Conservation (phyloP, 2,329 filamentous ascomycete genomes). For the Phialemoniopsis sp. region DNA sequence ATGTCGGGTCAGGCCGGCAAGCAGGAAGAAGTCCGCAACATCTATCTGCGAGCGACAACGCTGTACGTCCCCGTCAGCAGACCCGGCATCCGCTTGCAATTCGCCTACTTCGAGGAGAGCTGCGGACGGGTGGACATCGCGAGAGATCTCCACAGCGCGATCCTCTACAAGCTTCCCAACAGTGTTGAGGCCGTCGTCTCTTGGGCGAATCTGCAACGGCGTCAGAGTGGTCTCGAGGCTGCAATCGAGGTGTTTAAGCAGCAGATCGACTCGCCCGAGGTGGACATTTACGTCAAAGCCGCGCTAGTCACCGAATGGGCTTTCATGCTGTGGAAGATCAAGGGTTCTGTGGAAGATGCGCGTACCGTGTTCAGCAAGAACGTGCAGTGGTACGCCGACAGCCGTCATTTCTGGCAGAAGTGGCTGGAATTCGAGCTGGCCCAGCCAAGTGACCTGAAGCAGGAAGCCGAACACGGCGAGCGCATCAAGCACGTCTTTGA, state of each 20-base stretch:
- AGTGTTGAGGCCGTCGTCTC: slow-evolving; percentile 86
- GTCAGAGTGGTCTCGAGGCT: slow-evolving; percentile 77
- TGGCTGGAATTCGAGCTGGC: slow-evolving; percentile 88
- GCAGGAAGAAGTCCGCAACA: slow-evolving; percentile 85
- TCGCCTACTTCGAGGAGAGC: slow-evolving; percentile 92
- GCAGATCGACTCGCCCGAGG: slow-evolving; percentile 69
- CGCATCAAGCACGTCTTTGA: slow-evolving; percentile 80
- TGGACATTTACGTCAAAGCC: slow-evolving; percentile 78
- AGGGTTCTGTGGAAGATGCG: slow-evolving; percentile 75
- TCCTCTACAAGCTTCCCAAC: slow-evolving; percentile 72
- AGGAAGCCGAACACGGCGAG: slow-evolving; percentile 61
- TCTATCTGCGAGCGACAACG: slow-evolving; percentile 82
- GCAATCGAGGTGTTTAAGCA: slow-evolving; percentile 80
- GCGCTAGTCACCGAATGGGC: slow-evolving; percentile 88
- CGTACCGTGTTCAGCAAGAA: slow-evolving; percentile 81
- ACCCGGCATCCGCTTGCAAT: slow-evolving; percentile 81
- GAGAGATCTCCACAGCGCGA: slow-evolving; percentile 77
- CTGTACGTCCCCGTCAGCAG: slow-evolving; percentile 83
- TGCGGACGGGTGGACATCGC: slow-evolving; percentile 72
- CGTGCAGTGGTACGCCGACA: slow-evolving; percentile 78
- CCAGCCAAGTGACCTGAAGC: slow-evolving; percentile 65
- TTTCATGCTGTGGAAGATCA: slow-evolving; percentile 79
- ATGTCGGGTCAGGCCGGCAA: slow-evolving; percentile 78
- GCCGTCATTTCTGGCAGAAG: slow-evolving; percentile 82
- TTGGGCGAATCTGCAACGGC: slow-evolving; percentile 79